Conservation (phyloP, 306 rosid species). For the Trifolium fragiferum region DNA sequence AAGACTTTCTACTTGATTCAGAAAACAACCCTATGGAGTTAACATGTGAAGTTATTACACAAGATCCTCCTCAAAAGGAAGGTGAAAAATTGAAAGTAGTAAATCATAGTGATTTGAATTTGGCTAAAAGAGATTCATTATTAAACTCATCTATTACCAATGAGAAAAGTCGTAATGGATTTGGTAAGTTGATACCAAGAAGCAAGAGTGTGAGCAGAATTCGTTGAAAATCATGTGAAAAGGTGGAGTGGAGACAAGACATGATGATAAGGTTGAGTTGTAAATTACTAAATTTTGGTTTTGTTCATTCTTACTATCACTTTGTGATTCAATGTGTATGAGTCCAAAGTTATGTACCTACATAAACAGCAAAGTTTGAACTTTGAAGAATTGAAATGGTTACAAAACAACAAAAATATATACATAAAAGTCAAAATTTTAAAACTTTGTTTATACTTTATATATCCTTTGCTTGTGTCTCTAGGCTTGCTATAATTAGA, state of each 20-base stretch:
- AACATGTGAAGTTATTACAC: slow-evolving; percentile 37
- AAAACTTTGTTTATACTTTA: not conserved
- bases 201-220: slow-evolving; percentile 49
- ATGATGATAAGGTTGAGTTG: slow-evolving; percentile 41
- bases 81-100: slow-evolving; percentile 39
- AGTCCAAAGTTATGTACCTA: slow-evolving; percentile 41
- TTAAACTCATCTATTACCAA: slow-evolving; percentile 38
- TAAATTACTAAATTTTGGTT: slow-evolving; percentile 49
- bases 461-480: not conserved
- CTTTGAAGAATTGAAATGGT: slow-evolving; percentile 32
- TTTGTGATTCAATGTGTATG: slow-evolving; percentile 29
- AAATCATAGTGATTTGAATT: slow-evolving; percentile 33
- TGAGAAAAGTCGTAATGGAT: slow-evolving; percentile 46
- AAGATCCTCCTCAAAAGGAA: slow-evolving; percentile 34
- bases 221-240: slow-evolving; percentile 24
- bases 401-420: slow-evolving; percentile 36
- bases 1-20: slow-evolving; percentile 66
- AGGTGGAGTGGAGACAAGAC: slow-evolving; percentile 33
- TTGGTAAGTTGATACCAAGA: slow-evolving; percentile 48
- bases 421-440: slow-evolving; percentile 32
- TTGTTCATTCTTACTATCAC: slow-evolving; percentile 32
- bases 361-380: slow-evolving; percentile 38
- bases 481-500: slow-evolving; percentile 7
- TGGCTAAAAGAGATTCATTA: slow-evolving; percentile 40
- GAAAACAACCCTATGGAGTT: slow-evolving; percentile 45